These are phyloP conservation scores for Vitis rotundifolia DNA, from an alignment of 164 flowering plant genomes.

Conservation along the genomic window DNA sequence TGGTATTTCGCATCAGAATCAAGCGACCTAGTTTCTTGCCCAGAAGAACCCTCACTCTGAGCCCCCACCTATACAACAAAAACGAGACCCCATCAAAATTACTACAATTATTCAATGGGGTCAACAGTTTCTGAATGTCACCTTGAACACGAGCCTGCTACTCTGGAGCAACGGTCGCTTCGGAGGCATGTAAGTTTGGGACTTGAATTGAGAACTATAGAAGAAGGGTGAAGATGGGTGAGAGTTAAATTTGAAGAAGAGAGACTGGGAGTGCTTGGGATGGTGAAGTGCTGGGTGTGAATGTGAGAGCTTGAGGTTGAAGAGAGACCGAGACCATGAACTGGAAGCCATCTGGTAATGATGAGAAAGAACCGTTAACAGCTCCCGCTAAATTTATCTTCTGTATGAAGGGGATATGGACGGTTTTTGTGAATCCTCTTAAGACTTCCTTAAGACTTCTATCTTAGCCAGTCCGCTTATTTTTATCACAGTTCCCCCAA, in stretches of 20 bases:
- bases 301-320: constrained; percentile 12
- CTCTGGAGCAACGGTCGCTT: neutral
- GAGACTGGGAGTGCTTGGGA: constrained; percentile 13
- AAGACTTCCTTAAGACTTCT: neutral
- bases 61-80: constrained; percentile 34
- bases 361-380: neutral
- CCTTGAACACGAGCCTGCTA: constrained; percentile 13
- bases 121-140: neutral
- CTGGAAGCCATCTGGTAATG: constrained; percentile 28
- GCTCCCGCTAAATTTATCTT: constrained; percentile 1
- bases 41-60: constrained; percentile 29
- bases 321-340: constrained; percentile 18
- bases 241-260: constrained; percentile 3
- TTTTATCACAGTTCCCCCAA: too few species aligned
- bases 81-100: neutral
- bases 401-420: neutral
- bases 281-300: constrained; percentile 6
- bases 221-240: neutral
- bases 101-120: neutral
- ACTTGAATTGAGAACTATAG: neutral
- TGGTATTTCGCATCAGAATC: constrained; percentile 33
- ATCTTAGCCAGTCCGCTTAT: too few species aligned
- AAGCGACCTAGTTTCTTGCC: constrained; percentile 34
- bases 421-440: neutral
- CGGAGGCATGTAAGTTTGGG: neutral